Evolutionary conservation across 306 rosid species (phyloP).

Genomic region (Dalbergia oliveri): DNA sequence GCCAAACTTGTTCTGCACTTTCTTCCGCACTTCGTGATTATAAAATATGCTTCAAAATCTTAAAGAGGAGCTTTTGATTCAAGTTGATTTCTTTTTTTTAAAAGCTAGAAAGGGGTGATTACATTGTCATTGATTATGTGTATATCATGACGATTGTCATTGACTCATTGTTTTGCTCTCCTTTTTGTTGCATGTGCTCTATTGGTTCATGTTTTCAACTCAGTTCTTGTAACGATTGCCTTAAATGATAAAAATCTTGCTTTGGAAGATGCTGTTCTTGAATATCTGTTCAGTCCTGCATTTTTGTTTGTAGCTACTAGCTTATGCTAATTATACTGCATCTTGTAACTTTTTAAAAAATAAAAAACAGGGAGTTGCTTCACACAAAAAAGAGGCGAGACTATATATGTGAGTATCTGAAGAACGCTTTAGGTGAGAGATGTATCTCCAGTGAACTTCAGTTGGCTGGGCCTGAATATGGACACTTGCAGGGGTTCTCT

Average conservation of each 20-base stretch:
- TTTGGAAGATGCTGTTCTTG: constrained; percentile 6
- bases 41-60: background rate
- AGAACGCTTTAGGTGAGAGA: constrained; percentile 67
- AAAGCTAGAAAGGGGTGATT: background rate
- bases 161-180: background rate
- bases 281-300: background rate
- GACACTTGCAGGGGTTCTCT: constrained; percentile 70
- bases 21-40: background rate
- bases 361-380: constrained; percentile 67
- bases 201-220: constrained; percentile 5
- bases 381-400: constrained; percentile 78
- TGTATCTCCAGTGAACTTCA: constrained; percentile 84
- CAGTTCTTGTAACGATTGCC: background rate
- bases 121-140: background rate
- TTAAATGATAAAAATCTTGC: background rate
- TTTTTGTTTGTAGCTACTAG: constrained; percentile 5
- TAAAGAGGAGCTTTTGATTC: constrained; percentile 9
- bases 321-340: constrained; percentile 22
- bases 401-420: constrained; percentile 66
- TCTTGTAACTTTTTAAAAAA: constrained; percentile 1
- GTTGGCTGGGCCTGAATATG: constrained; percentile 90
- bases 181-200: constrained; percentile 17
- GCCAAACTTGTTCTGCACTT: background rate
- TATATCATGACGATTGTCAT: constrained; percentile 1
- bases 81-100: background rate